A percentile compares a stretch with the other conserved stretches of the same genome.
These are phyloP conservation scores for Kwoniella mangroviensis DNA, from an alignment of 768 basidiomycete species.

Conservation along the genomic window DNA sequence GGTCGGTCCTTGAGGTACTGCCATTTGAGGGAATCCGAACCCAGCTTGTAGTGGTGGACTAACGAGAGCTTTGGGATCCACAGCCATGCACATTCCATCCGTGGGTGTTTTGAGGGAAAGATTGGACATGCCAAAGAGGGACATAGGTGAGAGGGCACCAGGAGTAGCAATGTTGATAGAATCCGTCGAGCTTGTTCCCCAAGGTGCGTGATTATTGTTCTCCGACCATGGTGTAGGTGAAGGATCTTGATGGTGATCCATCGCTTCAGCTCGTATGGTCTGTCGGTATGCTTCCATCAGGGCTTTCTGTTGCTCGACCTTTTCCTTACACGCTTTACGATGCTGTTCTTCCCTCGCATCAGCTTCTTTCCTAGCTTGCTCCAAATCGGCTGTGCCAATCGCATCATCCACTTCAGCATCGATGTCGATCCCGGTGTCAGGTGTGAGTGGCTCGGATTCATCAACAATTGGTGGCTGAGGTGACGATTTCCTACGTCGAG, in stretches of 20 bases:
- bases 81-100: slow-evolving; percentile 21
- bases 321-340: slow-evolving; percentile 30
- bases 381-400: slow-evolving; percentile 47
- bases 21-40: slow-evolving; percentile 17
- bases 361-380: slow-evolving; percentile 40
- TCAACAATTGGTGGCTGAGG: background rate
- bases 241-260: slow-evolving; percentile 8
- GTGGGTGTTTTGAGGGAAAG: slow-evolving; percentile 28
- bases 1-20: background rate
- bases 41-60: slow-evolving; percentile 34
- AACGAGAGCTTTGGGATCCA: slow-evolving; percentile 42
- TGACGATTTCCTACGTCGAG: slow-evolving; percentile 18
- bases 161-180: slow-evolving; percentile 28
- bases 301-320: slow-evolving; percentile 34
- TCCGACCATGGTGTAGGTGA: slow-evolving; percentile 32
- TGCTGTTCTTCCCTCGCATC: slow-evolving; percentile 42
- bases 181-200: slow-evolving; percentile 33
- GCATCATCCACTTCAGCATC: slow-evolving; percentile 32
- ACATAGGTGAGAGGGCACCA: slow-evolving; percentile 36
- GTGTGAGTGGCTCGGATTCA: slow-evolving; percentile 1
- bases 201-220: background rate
- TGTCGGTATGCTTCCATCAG: slow-evolving; percentile 41
- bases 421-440: slow-evolving; percentile 14
- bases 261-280: slow-evolving; percentile 17
- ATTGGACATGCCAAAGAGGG: slow-evolving; percentile 32